Base-by-base conservation (phyloP, 2,329 filamentous ascomycete genomes). In the Monascus ruber region DNA sequence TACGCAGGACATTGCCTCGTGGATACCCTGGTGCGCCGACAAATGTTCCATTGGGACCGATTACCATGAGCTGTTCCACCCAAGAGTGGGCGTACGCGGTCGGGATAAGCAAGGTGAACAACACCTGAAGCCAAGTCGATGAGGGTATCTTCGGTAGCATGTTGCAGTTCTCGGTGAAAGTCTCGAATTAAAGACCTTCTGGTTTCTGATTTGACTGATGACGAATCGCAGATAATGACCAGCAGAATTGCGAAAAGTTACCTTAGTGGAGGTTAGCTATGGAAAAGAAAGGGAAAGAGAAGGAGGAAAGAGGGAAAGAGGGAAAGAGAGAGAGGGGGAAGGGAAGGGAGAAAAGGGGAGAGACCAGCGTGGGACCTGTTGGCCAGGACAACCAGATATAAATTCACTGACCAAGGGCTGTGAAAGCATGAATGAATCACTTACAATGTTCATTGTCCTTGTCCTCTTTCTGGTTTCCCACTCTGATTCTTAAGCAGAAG, bases 1-100 rank as follows among this genome's bases (percentile, higher is more conserved):
- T 69, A 44, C 85, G 77, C 27, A 72, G 61, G 10, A 78, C 60
- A 54, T 79, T 85, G 35, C 79, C 81, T 46, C 87, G 81, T n/a
- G 82, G 68, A 56, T 81, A 94, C 27, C 89, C 89, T 24, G 75
- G 68, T 5, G 72, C 59, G 26, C 83, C 83, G 17, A 79, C 67
- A 56, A 87, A 85, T 28, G 77, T 77, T 39, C 87, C 88, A 51
- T 86, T 83, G 26, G 75, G 59, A 38, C 78, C 76, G 57, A 95
- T 79, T 41, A 78, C 76, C 45, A 71, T 75, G 36, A 89, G 69
- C 52, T 81, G 70, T 63, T 95, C 87, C 35, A 89, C 73, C 88
- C 88, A 95, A 11, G 79, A 82, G 63, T 95, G 89, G 29, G 77
- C 80, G 26, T 45, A 42, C 24, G 54, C 47, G 26, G 55, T 46